phyloP scores from a whole-genome alignment of 2,329 filamentous ascomycete genomes.

The Pestalotiopsis sp. region DNA sequence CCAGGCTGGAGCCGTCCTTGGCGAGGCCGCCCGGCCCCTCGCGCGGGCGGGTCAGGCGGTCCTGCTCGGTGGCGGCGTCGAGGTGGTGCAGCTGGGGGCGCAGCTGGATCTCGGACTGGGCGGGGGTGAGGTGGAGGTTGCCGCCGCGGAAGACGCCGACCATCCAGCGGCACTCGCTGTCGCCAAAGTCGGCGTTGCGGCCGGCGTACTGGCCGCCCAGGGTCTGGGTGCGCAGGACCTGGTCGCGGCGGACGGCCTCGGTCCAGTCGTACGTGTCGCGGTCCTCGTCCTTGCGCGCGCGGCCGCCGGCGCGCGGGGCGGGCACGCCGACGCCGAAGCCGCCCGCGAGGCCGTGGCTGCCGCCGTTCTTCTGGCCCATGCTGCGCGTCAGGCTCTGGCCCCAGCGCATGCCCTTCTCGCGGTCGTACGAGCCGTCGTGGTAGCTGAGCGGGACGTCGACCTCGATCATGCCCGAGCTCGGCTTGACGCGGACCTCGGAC shows the following conservation, averaged over 20 bases:
- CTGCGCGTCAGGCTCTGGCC: constrained; percentile 71
- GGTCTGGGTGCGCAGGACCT: constrained; percentile 78
- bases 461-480: constrained; percentile 80
- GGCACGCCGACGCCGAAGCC: constrained; percentile 67
- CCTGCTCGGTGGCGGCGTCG: constrained; percentile 77
- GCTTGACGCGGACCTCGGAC: constrained; percentile 78
- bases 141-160: constrained; percentile 85
- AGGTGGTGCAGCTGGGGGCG: constrained; percentile 91
- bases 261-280: constrained; percentile 58
- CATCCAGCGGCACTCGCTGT: constrained; percentile 67
- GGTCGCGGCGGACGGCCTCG: constrained; percentile 67
- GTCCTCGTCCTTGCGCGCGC: constrained; percentile 37
- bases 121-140: constrained; percentile 85
- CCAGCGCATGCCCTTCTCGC: constrained; percentile 78
- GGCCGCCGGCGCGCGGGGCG: constrained; percentile 31
- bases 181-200: constrained; percentile 54
- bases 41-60: constrained; percentile 48
- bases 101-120: constrained; percentile 82
- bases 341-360: constrained; percentile 69
- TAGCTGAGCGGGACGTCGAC: constrained; percentile 85
- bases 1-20: constrained; percentile 30
- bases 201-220: constrained; percentile 75
- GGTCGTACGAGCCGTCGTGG: constrained; percentile 71
- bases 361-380: constrained; percentile 58
- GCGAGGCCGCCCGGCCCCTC: constrained; percentile 29